A percentile compares a stretch with the other conserved stretches of the same genome.
Conservation (phyloP, 495 filamentous ascomycete genomes). For the Xylaria palmicola region DNA sequence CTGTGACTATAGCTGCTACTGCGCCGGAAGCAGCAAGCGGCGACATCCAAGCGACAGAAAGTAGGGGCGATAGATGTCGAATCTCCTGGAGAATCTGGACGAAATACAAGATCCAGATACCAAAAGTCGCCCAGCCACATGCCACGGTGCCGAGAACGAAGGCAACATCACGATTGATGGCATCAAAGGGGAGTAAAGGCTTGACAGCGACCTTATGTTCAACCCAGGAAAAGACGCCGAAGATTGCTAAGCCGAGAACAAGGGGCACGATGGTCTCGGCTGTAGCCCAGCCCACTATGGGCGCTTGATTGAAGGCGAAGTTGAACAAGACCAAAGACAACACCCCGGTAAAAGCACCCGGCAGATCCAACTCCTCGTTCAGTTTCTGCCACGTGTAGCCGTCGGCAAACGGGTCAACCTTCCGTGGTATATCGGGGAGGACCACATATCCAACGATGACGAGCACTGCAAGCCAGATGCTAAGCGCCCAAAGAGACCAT, state of each 20-base stretch:
- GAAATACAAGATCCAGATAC: constrained; percentile 58
- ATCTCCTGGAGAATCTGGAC: constrained; percentile 52
- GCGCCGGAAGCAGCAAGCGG: constrained; percentile 44
- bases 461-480: constrained; percentile 45
- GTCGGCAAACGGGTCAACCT: constrained; percentile 12
- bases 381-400: constrained; percentile 17
- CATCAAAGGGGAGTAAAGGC: constrained; percentile 55
- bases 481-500: constrained; percentile 62
- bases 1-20: constrained; percentile 46
- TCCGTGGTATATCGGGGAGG: constrained; percentile 43
- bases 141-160: constrained; percentile 56
- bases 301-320: constrained; percentile 60
- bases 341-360: constrained; percentile 52
- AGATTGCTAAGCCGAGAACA: constrained; percentile 51
- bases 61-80: constrained; percentile 43
- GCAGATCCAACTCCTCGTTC: constrained; percentile 46
- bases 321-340: constrained; percentile 56
- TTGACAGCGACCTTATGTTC: constrained; percentile 39
- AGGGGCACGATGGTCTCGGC: constrained; percentile 50
- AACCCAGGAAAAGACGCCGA: constrained; percentile 50
- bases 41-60: constrained; percentile 43
- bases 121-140: constrained; percentile 60
- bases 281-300: constrained; percentile 56
- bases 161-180: constrained; percentile 47
- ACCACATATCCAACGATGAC: constrained; percentile 40